Base-by-base conservation (phyloP, 2,329 filamentous ascomycete species). In the Paecilomyces sp. region DNA sequence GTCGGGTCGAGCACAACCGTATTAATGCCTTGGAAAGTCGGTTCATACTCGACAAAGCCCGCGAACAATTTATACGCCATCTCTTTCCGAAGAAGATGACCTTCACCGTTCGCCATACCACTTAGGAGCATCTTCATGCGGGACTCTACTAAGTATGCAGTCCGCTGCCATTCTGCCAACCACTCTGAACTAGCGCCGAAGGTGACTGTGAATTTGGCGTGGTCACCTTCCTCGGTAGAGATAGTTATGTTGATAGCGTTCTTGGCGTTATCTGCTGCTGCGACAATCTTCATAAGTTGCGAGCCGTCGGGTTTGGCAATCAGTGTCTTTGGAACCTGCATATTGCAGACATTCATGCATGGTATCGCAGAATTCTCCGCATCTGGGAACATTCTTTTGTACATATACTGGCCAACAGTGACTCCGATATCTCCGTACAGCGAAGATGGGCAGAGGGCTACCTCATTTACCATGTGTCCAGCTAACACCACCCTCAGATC, bases 61-160 rank as follows among this genome's bases (percentile, higher is more conserved):
- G 62, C 62, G 57, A 77, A 74, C 12, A 76, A 68, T 58, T 68
- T 69, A 66, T 77, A 77, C 2, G 69, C 72, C 65, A 75, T 71
- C 1, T 65, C 63, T 12, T 66, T 67, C 52, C 65, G 66, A 50
- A 75, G 65, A 41, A 69, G 65, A 62, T 71, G 68, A 30, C 65
- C 70, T 34, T 66, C 63, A 13, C 67, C 68, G 53, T 69, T 66
- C 50, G 68, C 63, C 31, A 65, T 66, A 54, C 67, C 66, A 59
- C 64, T 60, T 57, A 70, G 65, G 33, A 75, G 63, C 11, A 67
- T 59, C 31, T 70, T 66, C 51, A 75, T 73, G n/a, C 72, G 63
- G 13, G 65, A 64, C 31, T 68, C 63, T 52, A 76, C 62, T 9
- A 74, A 65, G 55, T 72, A 69, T 6, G 67, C 61, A 13, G 62